These are phyloP conservation scores for Scedosporium minutisporum DNA, from an alignment of 2,329 filamentous ascomycete genomes.

Conservation along the genomic window DNA sequence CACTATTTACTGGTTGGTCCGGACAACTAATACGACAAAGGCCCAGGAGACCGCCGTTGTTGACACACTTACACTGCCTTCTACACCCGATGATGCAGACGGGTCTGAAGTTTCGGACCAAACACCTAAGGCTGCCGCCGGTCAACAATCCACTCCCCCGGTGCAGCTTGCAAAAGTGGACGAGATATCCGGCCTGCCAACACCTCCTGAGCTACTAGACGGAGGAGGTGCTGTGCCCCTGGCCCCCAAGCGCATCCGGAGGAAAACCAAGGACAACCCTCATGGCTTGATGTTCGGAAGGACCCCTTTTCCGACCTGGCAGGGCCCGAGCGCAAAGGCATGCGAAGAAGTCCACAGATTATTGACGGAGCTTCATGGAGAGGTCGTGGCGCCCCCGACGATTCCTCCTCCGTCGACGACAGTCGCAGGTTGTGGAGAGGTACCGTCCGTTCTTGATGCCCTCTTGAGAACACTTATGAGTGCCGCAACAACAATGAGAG, in stretches of 20 bases:
- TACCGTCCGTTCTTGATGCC: slow-evolving; percentile 44
- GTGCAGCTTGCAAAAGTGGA: background rate
- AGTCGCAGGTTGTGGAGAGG: slow-evolving; percentile 57
- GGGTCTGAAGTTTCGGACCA: background rate
- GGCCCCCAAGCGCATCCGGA: slow-evolving; percentile 9
- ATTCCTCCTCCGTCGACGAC: slow-evolving; percentile 62
- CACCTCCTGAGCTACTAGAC: background rate
- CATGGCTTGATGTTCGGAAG: slow-evolving; percentile 45
- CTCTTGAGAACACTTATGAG: slow-evolving; percentile 44
- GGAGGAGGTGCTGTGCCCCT: background rate
- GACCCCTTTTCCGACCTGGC: slow-evolving; percentile 60
- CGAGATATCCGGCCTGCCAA: background rate
- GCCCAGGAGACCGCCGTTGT: background rate
- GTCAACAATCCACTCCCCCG: background rate
- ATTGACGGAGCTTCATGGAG: slow-evolving; percentile 56
- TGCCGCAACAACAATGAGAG: slow-evolving; percentile 36
- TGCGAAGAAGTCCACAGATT: slow-evolving; percentile 61
- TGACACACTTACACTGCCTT: background rate
- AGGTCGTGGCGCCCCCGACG: slow-evolving; percentile 51
- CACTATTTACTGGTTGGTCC: background rate
- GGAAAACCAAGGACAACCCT: slow-evolving; percentile 21
- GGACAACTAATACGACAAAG: background rate
- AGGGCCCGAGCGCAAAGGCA: slow-evolving; percentile 54
- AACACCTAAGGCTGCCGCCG: background rate
- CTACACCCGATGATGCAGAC: background rate